A percentile compares a stretch with the other conserved stretches of the same genome.
These are phyloP conservation scores for Wickerhamomyces sp. DNA, from an alignment of 1,139 yeast species.

Conservation along the genomic window DNA sequence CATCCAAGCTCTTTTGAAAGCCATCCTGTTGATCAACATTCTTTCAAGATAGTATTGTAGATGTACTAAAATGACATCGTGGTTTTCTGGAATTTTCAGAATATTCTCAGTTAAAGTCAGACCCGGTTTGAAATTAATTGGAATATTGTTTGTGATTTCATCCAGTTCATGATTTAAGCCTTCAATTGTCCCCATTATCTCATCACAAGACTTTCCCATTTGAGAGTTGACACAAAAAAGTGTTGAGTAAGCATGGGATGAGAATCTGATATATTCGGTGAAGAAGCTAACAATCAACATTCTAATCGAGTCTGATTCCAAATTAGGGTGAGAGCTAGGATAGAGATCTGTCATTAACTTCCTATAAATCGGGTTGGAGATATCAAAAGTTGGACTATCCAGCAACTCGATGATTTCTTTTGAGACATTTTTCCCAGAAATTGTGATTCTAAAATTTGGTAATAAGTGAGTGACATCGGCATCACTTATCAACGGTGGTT, in stretches of 20 bases:
- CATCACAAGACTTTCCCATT: slow-evolving; percentile 23
- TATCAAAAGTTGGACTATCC: not conserved
- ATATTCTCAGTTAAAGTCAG: not conserved
- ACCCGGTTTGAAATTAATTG: slow-evolving; percentile 24
- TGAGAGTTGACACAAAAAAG: slow-evolving; percentile 28
- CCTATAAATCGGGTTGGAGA: not conserved
- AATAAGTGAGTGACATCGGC: slow-evolving; percentile 39
- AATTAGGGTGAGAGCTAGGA: not conserved
- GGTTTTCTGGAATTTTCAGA: not conserved
- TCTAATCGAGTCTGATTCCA: slow-evolving; percentile 2
- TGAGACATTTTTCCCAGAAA: not conserved
- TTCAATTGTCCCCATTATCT: slow-evolving; percentile 24
- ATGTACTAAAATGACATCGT: slow-evolving; percentile 12
- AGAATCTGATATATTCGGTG: slow-evolving; percentile 7
- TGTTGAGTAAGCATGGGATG: slow-evolving; percentile 19
- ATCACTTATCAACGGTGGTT: slow-evolving; percentile 52
- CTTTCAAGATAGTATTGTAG: slow-evolving; percentile 14
- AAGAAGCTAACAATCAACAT: slow-evolving; percentile 9
- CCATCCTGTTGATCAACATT: slow-evolving; percentile 23
- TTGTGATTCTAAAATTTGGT: not conserved
- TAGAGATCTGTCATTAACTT: not conserved
- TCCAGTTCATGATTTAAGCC: slow-evolving; percentile 27
- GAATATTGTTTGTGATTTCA: slow-evolving; percentile 26
- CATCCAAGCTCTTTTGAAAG: slow-evolving; percentile 22
- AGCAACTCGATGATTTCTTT: not conserved